Base-by-base conservation (phyloP, 2,329 filamentous ascomycete species). In the Beauveria rudraprayagi region DNA sequence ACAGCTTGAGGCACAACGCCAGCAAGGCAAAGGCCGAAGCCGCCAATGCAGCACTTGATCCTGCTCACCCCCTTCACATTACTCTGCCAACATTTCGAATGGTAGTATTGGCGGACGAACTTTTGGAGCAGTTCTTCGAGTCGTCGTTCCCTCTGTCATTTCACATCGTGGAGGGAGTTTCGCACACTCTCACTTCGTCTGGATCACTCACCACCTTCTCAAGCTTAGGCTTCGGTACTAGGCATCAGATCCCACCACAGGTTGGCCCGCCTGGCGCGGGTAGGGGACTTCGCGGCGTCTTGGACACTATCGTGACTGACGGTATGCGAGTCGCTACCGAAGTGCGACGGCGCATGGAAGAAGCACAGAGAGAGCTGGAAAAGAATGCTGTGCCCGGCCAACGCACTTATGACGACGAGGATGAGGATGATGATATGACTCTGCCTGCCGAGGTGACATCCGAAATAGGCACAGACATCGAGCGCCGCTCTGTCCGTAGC, bases 11-110 rank as follows among this genome's bases (percentile, higher is more conserved):
- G 10, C 43, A 44, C 24, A 41, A 5, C 26, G 62, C 48, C 34
- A 63, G 62, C 55, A 88, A 85, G 70, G 83, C 87, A 8, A 83
- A 86, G 68, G 86, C 88, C 1, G 87, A 91, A 70, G 84, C 89
- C 22, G 92, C 92, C 52, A 99, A 99, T 70, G 86, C 88, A 9
- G 94, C 94, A 0, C 83, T 99, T 4, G 92, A 99, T 71, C 94
- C 94, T 3, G 88, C 91, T 28, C 93, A 96, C 65, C 94, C 94
- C 7, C 82, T 99, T 0, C 90, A 97, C 72, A 97, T 99, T 70
- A 97, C 94, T 1, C 82, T 99, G 1, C 94, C 94, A 1, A 99
- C 94, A 0, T 99, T 99, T 82, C 89, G 94, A 66, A 99, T 99
- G 94, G 92, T 99, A 3, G 90, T 99, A 10, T 84, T 99, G 8